Conservation (phyloP, 2,329 filamentous ascomycete species). For the Aspergillus proliferans region DNA sequence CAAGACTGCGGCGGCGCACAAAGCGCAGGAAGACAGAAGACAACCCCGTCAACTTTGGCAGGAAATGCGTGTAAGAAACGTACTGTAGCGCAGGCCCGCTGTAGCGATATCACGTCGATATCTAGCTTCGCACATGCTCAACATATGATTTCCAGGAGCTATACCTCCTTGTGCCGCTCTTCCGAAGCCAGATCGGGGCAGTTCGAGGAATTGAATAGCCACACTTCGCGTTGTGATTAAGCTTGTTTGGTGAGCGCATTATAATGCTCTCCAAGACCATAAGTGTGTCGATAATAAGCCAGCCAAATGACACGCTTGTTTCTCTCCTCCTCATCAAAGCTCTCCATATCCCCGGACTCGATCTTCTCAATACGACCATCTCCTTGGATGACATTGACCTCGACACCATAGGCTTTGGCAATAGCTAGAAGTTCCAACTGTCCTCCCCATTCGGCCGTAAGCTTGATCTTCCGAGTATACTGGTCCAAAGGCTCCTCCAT, state of each 20-base stretch:
- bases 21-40: too few relatives aligned
- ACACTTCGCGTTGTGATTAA: conserved; percentile 9
- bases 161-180: too few relatives aligned
- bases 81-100: too few relatives aligned
- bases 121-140: too few relatives aligned
- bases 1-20: too few relatives aligned
- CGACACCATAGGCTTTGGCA: conserved; percentile 69
- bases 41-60: too few relatives aligned
- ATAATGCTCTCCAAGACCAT: conserved; percentile 93
- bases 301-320: conserved; percentile 67
- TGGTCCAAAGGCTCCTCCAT: conserved; percentile 70
- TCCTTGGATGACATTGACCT: conserved; percentile 76
- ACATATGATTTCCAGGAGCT: too few relatives aligned
- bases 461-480: conserved; percentile 70
- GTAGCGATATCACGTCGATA: too few relatives aligned
- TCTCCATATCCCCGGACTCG: conserved; percentile 42
- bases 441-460: conserved; percentile 94
- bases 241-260: conserved; percentile 65
- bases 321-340: conserved; percentile 37
- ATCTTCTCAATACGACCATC: conserved; percentile 76
- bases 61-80: too few relatives aligned
- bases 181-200: not conserved
- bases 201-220: not conserved
- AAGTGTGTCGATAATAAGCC: conserved; percentile 90
- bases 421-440: conserved; percentile 84